Evolutionary conservation across 345 rosid genomes (phyloP).

Genomic region (Orychophragmus violaceus): DNA sequence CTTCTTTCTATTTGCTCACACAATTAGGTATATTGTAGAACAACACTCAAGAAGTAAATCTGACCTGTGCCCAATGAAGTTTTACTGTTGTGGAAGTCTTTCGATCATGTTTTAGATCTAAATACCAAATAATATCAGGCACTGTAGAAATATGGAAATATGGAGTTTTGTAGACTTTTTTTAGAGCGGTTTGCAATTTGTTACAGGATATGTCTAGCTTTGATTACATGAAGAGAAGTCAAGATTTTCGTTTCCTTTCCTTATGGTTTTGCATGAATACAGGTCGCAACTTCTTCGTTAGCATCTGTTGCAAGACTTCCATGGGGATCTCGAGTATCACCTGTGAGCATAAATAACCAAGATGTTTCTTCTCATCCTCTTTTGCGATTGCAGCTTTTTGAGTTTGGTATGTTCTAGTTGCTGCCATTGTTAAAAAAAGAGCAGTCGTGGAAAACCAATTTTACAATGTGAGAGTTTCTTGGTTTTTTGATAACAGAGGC

Average conservation of each 20-base stretch:
- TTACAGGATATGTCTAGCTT: background rate
- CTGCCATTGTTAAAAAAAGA: background rate
- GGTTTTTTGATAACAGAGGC: slow-evolving; percentile 52
- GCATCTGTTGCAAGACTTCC: slow-evolving; percentile 63
- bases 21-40: background rate
- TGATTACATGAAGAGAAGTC: background rate
- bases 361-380: slow-evolving; percentile 34
- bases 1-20: no score
- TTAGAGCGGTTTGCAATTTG: no score
- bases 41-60: background rate
- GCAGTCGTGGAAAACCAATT: background rate
- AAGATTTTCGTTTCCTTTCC: background rate
- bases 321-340: slow-evolving; percentile 63
- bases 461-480: background rate
- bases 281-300: slow-evolving; percentile 67
- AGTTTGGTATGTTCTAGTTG: slow-evolving; percentile 49
- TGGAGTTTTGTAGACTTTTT: no score
- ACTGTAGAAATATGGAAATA: background rate
- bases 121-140: background rate
- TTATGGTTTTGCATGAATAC: slow-evolving; percentile 10
- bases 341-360: slow-evolving; percentile 17
- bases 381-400: slow-evolving; percentile 59
- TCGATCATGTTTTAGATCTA: background rate
- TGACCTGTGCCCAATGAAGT: background rate
- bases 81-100: no score